Base-by-base conservation (phyloP, 163 green algal species). In the Picocystis sp. region DNA sequence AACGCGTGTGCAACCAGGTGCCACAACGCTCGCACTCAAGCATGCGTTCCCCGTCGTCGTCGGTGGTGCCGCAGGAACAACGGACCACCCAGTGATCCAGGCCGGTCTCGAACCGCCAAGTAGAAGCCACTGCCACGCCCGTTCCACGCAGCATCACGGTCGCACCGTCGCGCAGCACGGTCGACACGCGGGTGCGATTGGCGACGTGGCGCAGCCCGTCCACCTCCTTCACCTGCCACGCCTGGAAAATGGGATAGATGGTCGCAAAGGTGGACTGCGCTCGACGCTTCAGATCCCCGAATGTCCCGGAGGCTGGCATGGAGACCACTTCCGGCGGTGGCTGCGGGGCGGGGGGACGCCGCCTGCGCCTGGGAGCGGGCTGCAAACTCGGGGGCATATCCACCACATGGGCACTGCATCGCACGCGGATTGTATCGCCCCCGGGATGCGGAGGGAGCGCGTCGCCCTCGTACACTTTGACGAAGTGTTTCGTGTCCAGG, bases 11-110 rank as follows among this genome's bases (percentile, higher is more conserved):
- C 64, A 78, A 75, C 78, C 83, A 92, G 22, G 76, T 60, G 34
- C 64, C 66, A 57, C 87, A 96, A 12, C 22, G 53, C 58, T 96
- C 87, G 61, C 87, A 95, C 1, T 58, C 69, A n/a, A 94, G 71
- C 87, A 96, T 96, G 35, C 79, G 67, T 67, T 95, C 87, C 15
- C 87, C 87, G 63, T 96, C 87, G 55, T 96, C 87, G 58, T 95
- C 87, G 15, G 45, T 45, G 2, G 70, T 81, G 17, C 84, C 82
- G 56, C 84, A 94, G 10, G 43, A 35, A 66, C 84, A 94, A 11
- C 49, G 35, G 41, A 95, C 85, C 41, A 70, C 55, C 86, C 86
- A 95, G 21, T 58, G 50, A 15, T 58, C 56, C 21, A 45, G 45
- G 25, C 66, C 75, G 10, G 48, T 24, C 14, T 56, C 45, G 17